Evolutionary conservation across 2,329 filamentous ascomycete genomes (phyloP), one percentile per base, ranked within the genome.

Genomic region (Chrysosporium keratinophilum): DNA sequence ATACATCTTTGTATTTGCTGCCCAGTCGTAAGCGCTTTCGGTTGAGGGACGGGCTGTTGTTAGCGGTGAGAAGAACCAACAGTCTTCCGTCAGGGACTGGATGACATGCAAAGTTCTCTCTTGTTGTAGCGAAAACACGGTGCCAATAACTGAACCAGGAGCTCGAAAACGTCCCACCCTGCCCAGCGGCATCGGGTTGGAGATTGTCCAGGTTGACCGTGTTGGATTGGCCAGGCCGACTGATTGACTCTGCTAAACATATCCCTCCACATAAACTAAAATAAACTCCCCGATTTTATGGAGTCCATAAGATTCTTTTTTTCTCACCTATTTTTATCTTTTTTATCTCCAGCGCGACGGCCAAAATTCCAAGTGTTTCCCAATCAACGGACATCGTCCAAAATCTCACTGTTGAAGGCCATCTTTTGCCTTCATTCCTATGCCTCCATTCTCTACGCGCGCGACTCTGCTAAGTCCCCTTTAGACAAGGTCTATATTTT

Each of bases 261-360:
- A n/a, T 37, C 35, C 35, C 35, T 37, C 35, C 35, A 37, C 35
- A 37, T 12, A 37, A 37, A 35, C 48, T 35, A 46, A 37, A 45
- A 52, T 46, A 46, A 45, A 46, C 47, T 41, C 47, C 35, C 34
- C 34, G 15, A 43, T 43, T 51, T 35, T 33, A 28, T 14, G 33
- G 20, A 44, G 34, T 34, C 31, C 12, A 17, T 45, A 39, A 39
- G 37, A 15, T 31, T 41, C 12, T 46, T 23, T 17, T 46, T 34
- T 23, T 39, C 35, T 34, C 31, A 46, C 9, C 50, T 52, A 52
- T 52, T 52, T 52, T 52, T 52, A 52, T 45, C 42, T 19, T 23
- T 11, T 19, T 23, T 11, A 50, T 50, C 19, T 51, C 17, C 42
- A 46, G 19, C 28, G 34, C 41, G 41, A 39, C 42, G 20, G 43